Conservation (phyloP, 495 filamentous ascomycete species). For the Xylaria scruposa region DNA sequence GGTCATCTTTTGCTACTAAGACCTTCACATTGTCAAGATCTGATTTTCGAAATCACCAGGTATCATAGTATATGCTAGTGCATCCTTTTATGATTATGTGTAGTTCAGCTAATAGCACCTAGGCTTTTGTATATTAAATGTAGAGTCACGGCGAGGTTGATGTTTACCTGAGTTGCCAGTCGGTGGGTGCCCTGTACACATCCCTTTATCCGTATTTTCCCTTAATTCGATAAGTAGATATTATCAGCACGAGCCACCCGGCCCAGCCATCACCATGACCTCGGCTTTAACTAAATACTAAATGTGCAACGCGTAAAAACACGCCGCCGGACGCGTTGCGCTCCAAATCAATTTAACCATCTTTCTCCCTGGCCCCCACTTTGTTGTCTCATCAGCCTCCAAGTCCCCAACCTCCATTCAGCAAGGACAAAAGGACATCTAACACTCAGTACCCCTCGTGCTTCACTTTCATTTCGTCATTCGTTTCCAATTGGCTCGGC, state of each 20-base stretch:
- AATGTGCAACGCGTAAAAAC: constrained; percentile 24
- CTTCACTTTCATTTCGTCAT: constrained; percentile 21
- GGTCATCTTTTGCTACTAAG: neutral
- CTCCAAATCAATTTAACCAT: neutral
- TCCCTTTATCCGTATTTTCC: neutral
- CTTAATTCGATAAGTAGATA: neutral
- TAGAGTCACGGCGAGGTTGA: neutral
- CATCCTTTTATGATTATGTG: neutral
- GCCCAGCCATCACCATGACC: too few relatives aligned
- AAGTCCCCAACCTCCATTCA: constrained; percentile 3
- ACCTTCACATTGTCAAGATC: neutral
- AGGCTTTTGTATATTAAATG: neutral
- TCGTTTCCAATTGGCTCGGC: constrained; percentile 6
- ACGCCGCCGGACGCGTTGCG: constrained; percentile 12
- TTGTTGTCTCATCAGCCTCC: constrained; percentile 3
- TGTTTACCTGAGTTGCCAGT: too few relatives aligned
- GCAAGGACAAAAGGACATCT: constrained; percentile 1
- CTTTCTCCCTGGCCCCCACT: neutral
- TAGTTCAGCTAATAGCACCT: neutral
- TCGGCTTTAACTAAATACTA: constrained; percentile 8
- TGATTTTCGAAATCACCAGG: neutral
- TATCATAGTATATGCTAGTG: neutral
- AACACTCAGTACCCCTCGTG: neutral
- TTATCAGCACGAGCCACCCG: too few relatives aligned
- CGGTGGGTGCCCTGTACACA: too few relatives aligned